Conservation (phyloP, 2,329 filamentous ascomycete species). For the Aureobasidium sp. region DNA sequence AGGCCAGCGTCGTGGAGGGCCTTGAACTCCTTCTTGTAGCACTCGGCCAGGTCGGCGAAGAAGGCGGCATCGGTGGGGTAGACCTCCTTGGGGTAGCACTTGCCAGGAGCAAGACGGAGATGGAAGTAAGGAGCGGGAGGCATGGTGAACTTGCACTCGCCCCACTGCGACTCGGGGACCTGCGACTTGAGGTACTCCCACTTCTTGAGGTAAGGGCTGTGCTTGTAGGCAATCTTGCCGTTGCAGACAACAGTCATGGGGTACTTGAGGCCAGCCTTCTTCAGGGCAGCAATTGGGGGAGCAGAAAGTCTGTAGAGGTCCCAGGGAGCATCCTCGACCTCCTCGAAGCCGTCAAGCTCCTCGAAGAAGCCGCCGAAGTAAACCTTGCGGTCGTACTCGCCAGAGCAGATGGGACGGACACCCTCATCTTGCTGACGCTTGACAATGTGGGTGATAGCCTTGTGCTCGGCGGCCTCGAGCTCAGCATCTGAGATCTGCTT, state of each 20-base stretch:
- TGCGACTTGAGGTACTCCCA: constrained; percentile 26
- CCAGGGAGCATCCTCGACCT: constrained; percentile 29
- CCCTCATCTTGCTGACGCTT: constrained; percentile 55
- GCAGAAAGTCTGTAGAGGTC: constrained; percentile 27
- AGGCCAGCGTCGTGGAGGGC: constrained; percentile 27
- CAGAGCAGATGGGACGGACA: constrained; percentile 56
- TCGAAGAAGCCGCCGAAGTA: constrained; percentile 32
- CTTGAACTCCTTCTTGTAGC: constrained; percentile 29
- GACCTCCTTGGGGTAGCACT: constrained; percentile 26
- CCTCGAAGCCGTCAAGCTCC: constrained; percentile 29
- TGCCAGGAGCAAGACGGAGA: constrained; percentile 26
- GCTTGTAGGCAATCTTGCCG: constrained; percentile 27
- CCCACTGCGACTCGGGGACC: constrained; percentile 26
- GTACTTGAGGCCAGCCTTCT: constrained; percentile 30
- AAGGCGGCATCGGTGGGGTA: constrained; percentile 27
- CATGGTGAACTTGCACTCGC: constrained; percentile 30
- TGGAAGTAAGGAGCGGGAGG: constrained; percentile 30
- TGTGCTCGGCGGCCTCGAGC: constrained; percentile 54
- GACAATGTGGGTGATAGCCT: constrained; percentile 56
- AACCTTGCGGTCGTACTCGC: constrained; percentile 50
- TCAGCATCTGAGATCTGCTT: constrained; percentile 46
- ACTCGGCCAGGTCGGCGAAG: constrained; percentile 27
- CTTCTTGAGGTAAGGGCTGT: constrained; percentile 28
- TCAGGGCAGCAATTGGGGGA: constrained; percentile 28
- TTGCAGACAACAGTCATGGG: constrained; percentile 30